Percentiles rank a stretch among this genome's conserved stretches.
Evolutionary conservation across 192 early-diverging fungal genomes (phyloP).

Genomic region (Entomortierella chlamydospora): DNA sequence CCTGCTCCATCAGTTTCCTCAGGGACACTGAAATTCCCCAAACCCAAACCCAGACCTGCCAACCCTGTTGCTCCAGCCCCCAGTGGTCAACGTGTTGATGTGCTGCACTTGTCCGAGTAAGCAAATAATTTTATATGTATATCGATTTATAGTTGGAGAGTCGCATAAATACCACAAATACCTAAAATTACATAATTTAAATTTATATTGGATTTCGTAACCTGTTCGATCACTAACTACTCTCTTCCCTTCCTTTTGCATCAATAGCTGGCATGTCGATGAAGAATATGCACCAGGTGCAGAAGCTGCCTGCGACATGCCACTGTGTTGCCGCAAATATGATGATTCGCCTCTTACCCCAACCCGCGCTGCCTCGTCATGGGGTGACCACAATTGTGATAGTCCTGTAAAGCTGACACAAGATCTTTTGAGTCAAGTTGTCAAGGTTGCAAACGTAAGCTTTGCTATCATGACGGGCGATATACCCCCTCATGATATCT

Average conservation of each 20-base stretch:
- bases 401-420: constrained; percentile 56
- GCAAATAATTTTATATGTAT: background rate
- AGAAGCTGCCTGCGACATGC: constrained; percentile 57
- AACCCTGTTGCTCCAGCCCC: constrained; percentile 19
- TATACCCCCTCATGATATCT: constrained; percentile 66
- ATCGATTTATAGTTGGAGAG: no score
- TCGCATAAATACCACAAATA: background rate
- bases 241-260: background rate
- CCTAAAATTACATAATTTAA: background rate
- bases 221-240: no score
- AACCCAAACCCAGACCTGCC: constrained; percentile 55
- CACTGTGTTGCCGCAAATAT: constrained; percentile 57
- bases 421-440: constrained; percentile 54
- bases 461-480: constrained; percentile 66
- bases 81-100: constrained; percentile 48
- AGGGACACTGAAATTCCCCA: constrained; percentile 57
- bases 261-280: constrained; percentile 33
- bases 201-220: constrained; percentile 16
- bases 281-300: constrained; percentile 34
- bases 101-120: constrained; percentile 64
- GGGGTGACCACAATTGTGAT: constrained; percentile 63
- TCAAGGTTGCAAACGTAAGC: constrained; percentile 32
- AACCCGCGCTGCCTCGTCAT: constrained; percentile 22
- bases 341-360: constrained; percentile 40
- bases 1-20: constrained; percentile 47